phyloP scores from a whole-genome alignment of 164 flowering plant species.

The Aristolochia californica region DNA sequence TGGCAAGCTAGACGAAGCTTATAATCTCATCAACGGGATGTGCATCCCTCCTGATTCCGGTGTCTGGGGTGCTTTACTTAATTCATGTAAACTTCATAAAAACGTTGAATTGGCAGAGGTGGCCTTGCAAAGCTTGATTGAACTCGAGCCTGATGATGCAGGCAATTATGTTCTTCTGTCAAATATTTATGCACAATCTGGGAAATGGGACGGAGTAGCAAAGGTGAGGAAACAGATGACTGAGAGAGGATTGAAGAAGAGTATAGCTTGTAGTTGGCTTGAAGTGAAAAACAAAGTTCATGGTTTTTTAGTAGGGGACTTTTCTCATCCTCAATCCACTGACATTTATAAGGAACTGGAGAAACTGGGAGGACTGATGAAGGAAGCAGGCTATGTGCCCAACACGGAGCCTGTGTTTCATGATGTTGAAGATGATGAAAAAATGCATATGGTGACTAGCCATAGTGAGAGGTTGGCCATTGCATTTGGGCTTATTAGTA shows the following conservation, averaged over 20 bases:
- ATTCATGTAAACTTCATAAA: constrained; percentile 12
- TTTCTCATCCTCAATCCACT: constrained; percentile 11
- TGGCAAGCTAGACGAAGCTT: constrained; percentile 2
- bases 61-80: constrained; percentile 15
- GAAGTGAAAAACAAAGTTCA: constrained; percentile 15
- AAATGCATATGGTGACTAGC: constrained; percentile 8
- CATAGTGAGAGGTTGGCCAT: constrained; percentile 16
- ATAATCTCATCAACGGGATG: constrained; percentile 8
- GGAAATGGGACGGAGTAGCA: constrained; percentile 11
- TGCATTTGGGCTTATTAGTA: constrained; percentile 16
- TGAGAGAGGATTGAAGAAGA: constrained; percentile 17
- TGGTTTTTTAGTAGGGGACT: constrained; percentile 13
- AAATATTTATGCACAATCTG: constrained; percentile 12
- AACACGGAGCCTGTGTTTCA: constrained; percentile 15
- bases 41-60: constrained; percentile 9
- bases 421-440: constrained; percentile 18
- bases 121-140: constrained; percentile 9
- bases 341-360: constrained; percentile 9
- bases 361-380: constrained; percentile 11
- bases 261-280: constrained; percentile 15
- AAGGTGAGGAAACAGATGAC: constrained; percentile 9
- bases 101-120: constrained; percentile 8
- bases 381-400: constrained; percentile 12
- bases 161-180: constrained; percentile 14
- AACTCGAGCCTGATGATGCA: constrained; percentile 11